Base-by-base conservation (phyloP, 495 filamentous ascomycete genomes). In the Bryoglossum gracile region DNA sequence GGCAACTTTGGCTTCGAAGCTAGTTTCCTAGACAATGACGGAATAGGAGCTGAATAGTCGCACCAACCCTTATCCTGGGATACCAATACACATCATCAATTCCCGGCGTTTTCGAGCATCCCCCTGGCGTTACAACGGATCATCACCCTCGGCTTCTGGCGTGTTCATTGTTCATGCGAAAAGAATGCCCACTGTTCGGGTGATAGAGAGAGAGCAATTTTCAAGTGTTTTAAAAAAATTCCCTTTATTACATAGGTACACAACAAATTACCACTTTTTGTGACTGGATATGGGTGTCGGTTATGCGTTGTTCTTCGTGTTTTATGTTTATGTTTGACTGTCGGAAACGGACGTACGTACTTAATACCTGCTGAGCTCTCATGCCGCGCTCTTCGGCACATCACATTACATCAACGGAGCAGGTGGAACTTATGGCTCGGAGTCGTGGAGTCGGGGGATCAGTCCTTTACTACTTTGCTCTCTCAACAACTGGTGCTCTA, bases 31-130 rank as follows among this genome's bases (percentile, higher is more conserved):
- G 71, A 76, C 33, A 65, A 63, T 19, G 62, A 65, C 43, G 68
- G 70, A 54, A 76, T 77, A 48, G 69, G 68, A 38, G 68, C 71
- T 48, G 73, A 77, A 40, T 77, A 43, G 58, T 19, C 46, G 23
- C 38, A 43, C n/a, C n/a, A n/a, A n/a, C n/a, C n/a, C n/a, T n/a
- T n/a, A n/a, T n/a, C n/a, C n/a, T n/a, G n/a, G n/a, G n/a, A n/a
- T n/a, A n/a, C n/a, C n/a, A n/a, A n/a, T n/a, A n/a, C n/a, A n/a
- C 46, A 50, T 49, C 19, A 18, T 51, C 50, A 53, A 43, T 60
- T 60, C 48, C 32, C 42, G 57, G 57, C 57, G 57, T 59, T 60
- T 54, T 60, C 53, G 50, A 56, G 53, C 57, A 60, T 60, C 52
- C 57, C 51, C 32, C 32, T 30, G 53, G 57, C 53, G 53, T 56